Conservation (phyloP, 257 asterid genomes). For the Nicotiana tabacum region DNA sequence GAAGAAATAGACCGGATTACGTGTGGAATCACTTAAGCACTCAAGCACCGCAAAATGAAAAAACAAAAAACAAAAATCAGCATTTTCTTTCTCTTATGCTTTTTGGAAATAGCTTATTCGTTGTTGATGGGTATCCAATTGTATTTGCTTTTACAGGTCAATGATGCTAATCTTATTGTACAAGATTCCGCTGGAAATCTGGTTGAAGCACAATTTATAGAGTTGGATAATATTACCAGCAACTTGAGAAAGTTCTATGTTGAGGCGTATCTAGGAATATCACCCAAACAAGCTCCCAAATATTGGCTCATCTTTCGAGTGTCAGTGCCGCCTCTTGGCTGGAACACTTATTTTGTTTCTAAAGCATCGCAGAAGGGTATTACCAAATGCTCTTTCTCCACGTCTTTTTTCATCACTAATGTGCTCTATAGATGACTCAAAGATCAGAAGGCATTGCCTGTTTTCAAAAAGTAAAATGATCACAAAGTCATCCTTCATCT, state of each 20-base stretch:
- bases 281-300: constrained; percentile 46
- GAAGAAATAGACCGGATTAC: neutral
- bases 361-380: constrained; percentile 43
- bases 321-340: constrained; percentile 68
- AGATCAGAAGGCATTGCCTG: neutral
- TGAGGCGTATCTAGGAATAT: constrained; percentile 61
- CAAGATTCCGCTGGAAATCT: constrained; percentile 52
- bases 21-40: neutral
- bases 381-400: neutral
- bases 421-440: constrained; percentile 1
- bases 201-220: constrained; percentile 49
- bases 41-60: neutral
- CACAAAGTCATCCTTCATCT: neutral
- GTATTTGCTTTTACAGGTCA: constrained; percentile 43
- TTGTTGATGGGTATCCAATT: neutral
- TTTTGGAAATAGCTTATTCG: neutral
- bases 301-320: constrained; percentile 68
- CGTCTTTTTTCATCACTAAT: neutral
- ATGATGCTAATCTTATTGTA: constrained; percentile 49
- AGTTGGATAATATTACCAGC: constrained; percentile 55
- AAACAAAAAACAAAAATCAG: neutral
- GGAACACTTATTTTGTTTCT: constrained; percentile 67
- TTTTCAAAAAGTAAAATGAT: neutral
- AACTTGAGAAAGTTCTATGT: constrained; percentile 55
- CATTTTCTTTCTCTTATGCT: neutral